These are phyloP conservation scores for Volvariella surrecta DNA, from an alignment of 1,284 basidiomycete species.

Conservation along the genomic window DNA sequence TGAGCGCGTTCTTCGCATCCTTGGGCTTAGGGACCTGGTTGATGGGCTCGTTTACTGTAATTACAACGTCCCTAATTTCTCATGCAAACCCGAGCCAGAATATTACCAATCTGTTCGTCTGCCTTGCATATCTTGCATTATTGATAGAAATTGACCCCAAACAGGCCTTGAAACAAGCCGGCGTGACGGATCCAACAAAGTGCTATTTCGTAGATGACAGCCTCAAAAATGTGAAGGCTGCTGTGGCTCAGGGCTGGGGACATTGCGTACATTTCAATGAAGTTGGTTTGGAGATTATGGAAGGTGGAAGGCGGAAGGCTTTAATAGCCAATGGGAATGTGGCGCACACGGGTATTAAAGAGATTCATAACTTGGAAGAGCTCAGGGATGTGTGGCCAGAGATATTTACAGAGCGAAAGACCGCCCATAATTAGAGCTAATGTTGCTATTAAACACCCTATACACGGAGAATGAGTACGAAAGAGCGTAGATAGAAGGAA, in stretches of 20 bases:
- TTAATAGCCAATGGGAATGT: conserved; percentile 34
- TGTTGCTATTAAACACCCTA: too few species aligned
- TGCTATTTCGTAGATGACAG: conserved; percentile 76
- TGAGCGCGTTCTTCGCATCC: conserved; percentile 66
- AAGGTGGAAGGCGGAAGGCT: conserved; percentile 49
- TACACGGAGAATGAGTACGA: too few species aligned
- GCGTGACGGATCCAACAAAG: conserved; percentile 51
- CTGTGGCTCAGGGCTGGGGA: conserved; percentile 58
- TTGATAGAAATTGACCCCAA: conserved; percentile 5
- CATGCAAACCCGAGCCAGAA: conserved; percentile 76
- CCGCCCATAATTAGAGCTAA: too few species aligned
- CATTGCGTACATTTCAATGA: conserved; percentile 71
- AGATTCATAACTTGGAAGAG: conserved; percentile 49
- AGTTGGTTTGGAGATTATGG: conserved; percentile 47
- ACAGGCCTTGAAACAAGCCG: conserved; percentile 58
- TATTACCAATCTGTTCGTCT: conserved; percentile 52
- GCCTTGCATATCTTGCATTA: neutral
- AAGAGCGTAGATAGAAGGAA: too few species aligned
- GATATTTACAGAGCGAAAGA: conserved; percentile 38
- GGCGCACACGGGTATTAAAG: conserved; percentile 32
- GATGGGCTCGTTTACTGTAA: conserved; percentile 82
- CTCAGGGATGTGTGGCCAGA: conserved; percentile 64
- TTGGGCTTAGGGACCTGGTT: conserved; percentile 67
- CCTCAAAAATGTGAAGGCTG: conserved; percentile 56
- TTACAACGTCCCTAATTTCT: conserved; percentile 62